Evolutionary conservation across 2,329 filamentous ascomycete species (phyloP), one percentile per base, ranked within the genome.

Genomic region (Beauveria caledonica): DNA sequence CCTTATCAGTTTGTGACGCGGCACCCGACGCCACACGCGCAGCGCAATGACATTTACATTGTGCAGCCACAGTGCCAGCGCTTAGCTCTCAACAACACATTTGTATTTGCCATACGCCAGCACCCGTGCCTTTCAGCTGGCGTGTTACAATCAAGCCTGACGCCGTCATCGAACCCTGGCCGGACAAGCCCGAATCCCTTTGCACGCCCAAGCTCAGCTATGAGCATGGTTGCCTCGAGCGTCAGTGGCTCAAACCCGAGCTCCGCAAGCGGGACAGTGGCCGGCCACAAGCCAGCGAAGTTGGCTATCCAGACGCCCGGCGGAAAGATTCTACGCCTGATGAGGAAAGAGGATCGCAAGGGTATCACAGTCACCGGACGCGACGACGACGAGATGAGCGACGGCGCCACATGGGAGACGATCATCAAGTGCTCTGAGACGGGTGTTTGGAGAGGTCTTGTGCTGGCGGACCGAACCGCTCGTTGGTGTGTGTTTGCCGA

Each of bases 21-120:
- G 5, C 94, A 99, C 71, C 95, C 95, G 8, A 99, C 94, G 3
- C 94, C 94, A 9, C 94, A 99, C 72, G 94, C 94, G n/a, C 92
- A 96, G 70, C 86, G 93, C 46, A 92, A 99, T 73, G 94, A 99
- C 71, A 86, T 99, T 62, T 99, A 99, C 73, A 90, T 99, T 64
- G 90, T 92, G 49, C 94, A 97, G 70, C 94, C 95, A 1, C 95
- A 99, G 73, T 99, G 94, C 72, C 83, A 88, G 65, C 85, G 87
- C 27, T 79, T 99, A 29, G 92, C 91, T 1, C 80, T 96, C 60
- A 97, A 97, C 77, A 97, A 99, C 71, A 99, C 94, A 0, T 99
- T 97, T 70, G 93, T 99, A 29, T 99, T 99, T 73, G 89, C 89
- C 58, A 89, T 99, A 63, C 89, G 94, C 50, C 94, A 99, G 70